Evolutionary conservation across 129 eudicot genomes (phyloP).

Genomic region (Deinandra increscens): DNA sequence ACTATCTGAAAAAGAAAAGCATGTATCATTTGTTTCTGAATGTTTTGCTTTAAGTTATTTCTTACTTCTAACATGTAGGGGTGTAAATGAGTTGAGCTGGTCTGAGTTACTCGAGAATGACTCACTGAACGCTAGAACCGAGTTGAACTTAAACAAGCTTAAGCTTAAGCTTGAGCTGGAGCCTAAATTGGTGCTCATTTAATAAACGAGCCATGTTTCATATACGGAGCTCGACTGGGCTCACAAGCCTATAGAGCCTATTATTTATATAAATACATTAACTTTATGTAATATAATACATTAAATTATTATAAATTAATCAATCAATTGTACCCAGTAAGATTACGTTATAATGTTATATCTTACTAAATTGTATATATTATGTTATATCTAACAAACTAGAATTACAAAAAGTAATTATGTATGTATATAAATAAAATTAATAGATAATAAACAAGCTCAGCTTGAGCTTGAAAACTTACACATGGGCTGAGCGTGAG

Average conservation of each 20-base stretch:
- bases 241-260: neutral
- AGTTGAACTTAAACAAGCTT: neutral
- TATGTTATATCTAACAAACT: too few relatives aligned
- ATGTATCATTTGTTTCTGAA: neutral
- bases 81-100: neutral
- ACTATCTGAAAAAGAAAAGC: conserved; percentile 63
- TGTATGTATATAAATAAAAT: too few relatives aligned
- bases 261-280: too few relatives aligned
- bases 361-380: too few relatives aligned
- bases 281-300: too few relatives aligned
- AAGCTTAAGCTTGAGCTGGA: neutral
- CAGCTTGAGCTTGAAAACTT: neutral
- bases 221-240: neutral
- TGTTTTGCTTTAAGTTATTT: neutral
- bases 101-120: neutral
- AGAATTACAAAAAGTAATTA: too few relatives aligned
- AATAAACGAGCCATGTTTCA: neutral
- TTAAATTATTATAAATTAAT: too few relatives aligned
- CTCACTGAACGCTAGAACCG: neutral
- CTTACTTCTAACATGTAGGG: neutral
- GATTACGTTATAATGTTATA: too few relatives aligned
- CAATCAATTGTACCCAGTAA: too few relatives aligned
- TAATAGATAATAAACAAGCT: neutral
- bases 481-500: neutral
- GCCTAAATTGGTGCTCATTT: neutral